Evolutionary conservation across 1,139 yeast genomes (phyloP).

Genomic region (Pichia sp.): DNA sequence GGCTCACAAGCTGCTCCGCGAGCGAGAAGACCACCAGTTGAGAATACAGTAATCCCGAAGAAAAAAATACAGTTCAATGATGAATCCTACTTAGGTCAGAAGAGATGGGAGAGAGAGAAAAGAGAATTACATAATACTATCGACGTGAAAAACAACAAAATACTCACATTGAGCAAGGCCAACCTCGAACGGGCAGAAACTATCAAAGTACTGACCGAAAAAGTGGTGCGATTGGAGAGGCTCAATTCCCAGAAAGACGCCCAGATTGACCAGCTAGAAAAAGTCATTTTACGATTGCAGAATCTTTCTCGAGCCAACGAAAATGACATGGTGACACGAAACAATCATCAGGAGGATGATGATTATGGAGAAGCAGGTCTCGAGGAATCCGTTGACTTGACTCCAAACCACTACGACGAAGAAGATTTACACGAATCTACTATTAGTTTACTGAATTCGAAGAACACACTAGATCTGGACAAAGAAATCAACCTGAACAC

Average conservation of each 20-base stretch:
- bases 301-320: not conserved
- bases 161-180: conserved; percentile 7
- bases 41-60: not conserved
- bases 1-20: too few relatives aligned
- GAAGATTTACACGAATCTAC: not conserved
- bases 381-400: not conserved
- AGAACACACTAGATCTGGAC: not conserved
- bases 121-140: conserved; percentile 6
- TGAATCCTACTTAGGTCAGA: not conserved
- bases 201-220: conserved; percentile 5
- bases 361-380: not conserved
- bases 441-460: not conserved
- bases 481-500: conserved; percentile 11
- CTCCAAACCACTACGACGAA: not conserved
- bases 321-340: not conserved
- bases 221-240: conserved; percentile 2
- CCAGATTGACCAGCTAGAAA: conserved; percentile 10
- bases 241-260: conserved; percentile 2
- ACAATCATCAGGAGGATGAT: not conserved
- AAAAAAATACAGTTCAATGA: not conserved
- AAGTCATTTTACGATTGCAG: conserved; percentile 6
- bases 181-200: conserved; percentile 6
- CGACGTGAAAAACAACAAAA: conserved; percentile 11
- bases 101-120: not conserved
- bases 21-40: not conserved